Evolutionary conservation across 805 yeast species (phyloP), one percentile per base, ranked within the genome.

Genomic region (Sungouiozyma intestinalis): DNA sequence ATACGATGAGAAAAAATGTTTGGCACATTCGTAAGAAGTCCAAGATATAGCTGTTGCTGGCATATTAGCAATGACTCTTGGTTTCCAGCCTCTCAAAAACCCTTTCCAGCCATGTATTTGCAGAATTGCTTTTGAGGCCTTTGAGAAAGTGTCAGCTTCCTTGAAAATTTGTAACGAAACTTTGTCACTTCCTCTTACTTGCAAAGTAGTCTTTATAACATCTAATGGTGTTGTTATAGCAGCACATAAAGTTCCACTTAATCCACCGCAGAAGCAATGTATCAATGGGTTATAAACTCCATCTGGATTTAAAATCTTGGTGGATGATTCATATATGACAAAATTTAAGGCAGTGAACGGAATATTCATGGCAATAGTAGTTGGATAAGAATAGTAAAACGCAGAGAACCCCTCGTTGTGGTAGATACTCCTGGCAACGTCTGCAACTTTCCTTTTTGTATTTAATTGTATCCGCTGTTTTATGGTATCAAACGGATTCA

Each of bases 11-110:
- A 67, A 47, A 50, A 66, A 64, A 48, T 67, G 69, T 45, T 92
- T 92, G 37, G 97, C 97, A 92, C 90, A 85, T 63, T 92, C 98
- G 63, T 92, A 92, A 19, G 95, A 86, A 1, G 97, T 90, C 98
- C 98, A 92, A 49, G 95, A 81, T 47, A 92, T 88, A 16, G 97
- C 97, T 3, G 98, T 90, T 36, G 94, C 80, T n/a, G 98, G 98
- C 62, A 92, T 87, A 62, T 87, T 88, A 49, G 92, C 84, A 29
- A 92, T 78, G 43, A 92, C 78, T 63, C 98, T 77, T 37, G 98
- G 97, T 57, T 81, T 79, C 53, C 86, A 69, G 17, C 98, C 98
- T 52, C 94, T 74, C 53, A 73, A 58, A 62, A 92, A 92, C 0
- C 94, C 94, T 15, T 51, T 49, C 50, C 70, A 57, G 3, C 90